These are phyloP conservation scores for Talaromyces sp. DNA, from an alignment of 2,329 filamentous ascomycete species.

Conservation along the genomic window DNA sequence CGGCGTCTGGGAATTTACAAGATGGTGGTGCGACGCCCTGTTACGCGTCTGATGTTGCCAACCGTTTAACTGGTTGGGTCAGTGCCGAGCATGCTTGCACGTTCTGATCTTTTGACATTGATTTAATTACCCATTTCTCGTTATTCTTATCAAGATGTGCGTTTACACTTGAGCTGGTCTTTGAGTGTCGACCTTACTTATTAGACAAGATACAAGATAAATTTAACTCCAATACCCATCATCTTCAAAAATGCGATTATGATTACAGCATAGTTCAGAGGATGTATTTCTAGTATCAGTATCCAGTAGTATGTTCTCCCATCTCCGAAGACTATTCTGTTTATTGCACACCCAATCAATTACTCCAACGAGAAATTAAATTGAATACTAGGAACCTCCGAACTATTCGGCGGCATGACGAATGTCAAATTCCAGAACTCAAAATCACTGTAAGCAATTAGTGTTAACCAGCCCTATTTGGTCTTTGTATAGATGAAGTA, in stretches of 20 bases:
- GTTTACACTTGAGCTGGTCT: neutral
- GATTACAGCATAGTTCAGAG: no score
- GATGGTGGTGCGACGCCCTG: slow-evolving; percentile 44
- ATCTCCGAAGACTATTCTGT: no score
- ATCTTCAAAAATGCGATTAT: no score
- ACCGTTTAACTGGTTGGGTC: slow-evolving; percentile 4
- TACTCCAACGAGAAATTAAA: slow-evolving; percentile 12
- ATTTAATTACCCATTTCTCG: neutral
- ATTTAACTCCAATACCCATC: no score
- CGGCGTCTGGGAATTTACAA: slow-evolving; percentile 25
- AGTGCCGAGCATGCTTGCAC: neutral
- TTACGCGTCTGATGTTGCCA: slow-evolving; percentile 52
- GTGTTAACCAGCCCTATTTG: neutral
- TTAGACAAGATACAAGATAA: no score
- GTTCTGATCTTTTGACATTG: neutral
- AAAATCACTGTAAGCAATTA: neutral
- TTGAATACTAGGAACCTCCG: slow-evolving; percentile 14
- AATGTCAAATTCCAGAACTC: slow-evolving; percentile 18
- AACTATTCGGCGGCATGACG: slow-evolving; percentile 9
- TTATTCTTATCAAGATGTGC: neutral
- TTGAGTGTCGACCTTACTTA: neutral
- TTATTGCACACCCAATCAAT: neutral
- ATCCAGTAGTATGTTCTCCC: no score
- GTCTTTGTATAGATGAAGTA: neutral
- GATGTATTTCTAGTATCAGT: no score